Base-by-base conservation (phyloP, 768 basidiomycete species). In the Suillus spraguei region DNA sequence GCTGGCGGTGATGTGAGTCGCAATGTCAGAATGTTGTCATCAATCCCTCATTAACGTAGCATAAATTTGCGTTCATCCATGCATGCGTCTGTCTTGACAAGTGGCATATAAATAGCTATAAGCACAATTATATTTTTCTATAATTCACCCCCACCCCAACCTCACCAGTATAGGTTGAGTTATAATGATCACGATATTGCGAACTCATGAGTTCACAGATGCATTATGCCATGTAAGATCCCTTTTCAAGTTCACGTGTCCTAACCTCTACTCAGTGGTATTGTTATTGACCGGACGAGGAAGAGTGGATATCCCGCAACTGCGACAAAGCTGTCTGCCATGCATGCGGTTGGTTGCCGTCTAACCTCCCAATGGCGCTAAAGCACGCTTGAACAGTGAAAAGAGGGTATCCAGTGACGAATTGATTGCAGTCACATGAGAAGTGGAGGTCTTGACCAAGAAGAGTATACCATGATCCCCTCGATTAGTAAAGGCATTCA, bases 191-290 rank as follows among this genome's bases (percentile, higher is more conserved):
- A n/a, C n/a, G n/a, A n/a, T n/a, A n/a, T n/a, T n/a, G n/a, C n/a
- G n/a, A n/a, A n/a, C n/a, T n/a, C n/a, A n/a, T n/a, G n/a, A n/a
- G n/a, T n/a, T n/a, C n/a, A n/a, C n/a, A n/a, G n/a, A n/a, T n/a
- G n/a, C n/a, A n/a, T n/a, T n/a, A 87, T 65, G 86, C 85, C 1
- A 64, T 82, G 85, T 87, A 72, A 73, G 84, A 36, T 77, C 24
- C 17, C 39, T 24, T 41, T 33, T n/a, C 14, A 36, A 44, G 32
- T n/a, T 53, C 50, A 13, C n/a, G 22, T 63, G 28, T 41, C 39
- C 63, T 55, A 9, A 61, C 10, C 39, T 22, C 50, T 36, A 20
- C 64, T 38, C 69, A 87, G 85, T 10, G 84, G 87, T 11, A 76
- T 88, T 64, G 82, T 85, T 13, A 66, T 87, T 24, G 76, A 81